Conservation (phyloP, 2,329 filamentous ascomycete genomes). For the Arthrobotrys conoides region DNA sequence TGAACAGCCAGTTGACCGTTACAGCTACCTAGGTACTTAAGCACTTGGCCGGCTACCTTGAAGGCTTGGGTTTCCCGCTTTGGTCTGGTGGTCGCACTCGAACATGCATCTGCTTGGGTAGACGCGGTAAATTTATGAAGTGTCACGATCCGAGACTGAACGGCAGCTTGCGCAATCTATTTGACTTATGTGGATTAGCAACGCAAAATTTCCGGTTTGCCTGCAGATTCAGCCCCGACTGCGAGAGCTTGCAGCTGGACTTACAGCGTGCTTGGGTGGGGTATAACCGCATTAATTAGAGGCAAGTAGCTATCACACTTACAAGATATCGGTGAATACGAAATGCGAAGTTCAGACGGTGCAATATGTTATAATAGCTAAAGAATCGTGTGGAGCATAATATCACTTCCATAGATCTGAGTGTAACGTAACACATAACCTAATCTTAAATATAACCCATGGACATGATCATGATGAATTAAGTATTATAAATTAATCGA, state of each 20-base stretch:
- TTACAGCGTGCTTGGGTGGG: background rate
- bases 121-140: constrained; percentile 1
- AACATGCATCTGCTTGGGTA: background rate
- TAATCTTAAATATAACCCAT: too few species aligned
- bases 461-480: too few species aligned
- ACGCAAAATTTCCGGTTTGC: constrained; percentile 12
- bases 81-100: background rate
- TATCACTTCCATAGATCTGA: too few species aligned
- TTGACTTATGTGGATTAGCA: background rate
- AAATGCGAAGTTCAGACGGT: too few species aligned
- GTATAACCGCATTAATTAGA: background rate
- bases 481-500: too few species aligned
- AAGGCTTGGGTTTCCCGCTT: background rate
- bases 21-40: background rate
- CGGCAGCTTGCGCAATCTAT: constrained; percentile 8
- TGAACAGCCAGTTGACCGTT: background rate
- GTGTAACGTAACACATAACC: background rate
- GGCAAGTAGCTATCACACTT: background rate
- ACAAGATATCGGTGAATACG: too few species aligned
- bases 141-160: background rate
- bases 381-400: too few species aligned
- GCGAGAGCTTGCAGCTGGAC: background rate
- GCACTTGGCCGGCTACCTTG: too few species aligned
- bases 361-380: background rate
- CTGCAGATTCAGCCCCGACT: constrained; percentile 4